These are phyloP conservation scores for Puccinia novopanici DNA, from an alignment of 1,284 basidiomycete genomes.

Conservation along the genomic window DNA sequence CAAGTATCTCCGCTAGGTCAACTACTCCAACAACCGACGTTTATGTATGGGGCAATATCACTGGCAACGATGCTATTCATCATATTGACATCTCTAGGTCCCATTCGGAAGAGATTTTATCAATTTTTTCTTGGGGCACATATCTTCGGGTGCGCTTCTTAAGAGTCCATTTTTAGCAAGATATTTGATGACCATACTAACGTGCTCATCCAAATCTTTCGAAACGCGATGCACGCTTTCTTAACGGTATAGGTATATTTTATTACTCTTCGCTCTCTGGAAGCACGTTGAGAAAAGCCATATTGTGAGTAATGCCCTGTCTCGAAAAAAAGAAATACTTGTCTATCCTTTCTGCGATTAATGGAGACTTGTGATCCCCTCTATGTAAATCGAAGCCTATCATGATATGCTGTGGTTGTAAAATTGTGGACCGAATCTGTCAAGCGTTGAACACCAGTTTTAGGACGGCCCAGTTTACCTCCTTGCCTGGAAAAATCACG, in stretches of 20 bases:
- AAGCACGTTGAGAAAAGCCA: conserved; percentile 29
- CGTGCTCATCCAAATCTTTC: background rate
- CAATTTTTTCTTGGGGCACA: conserved; percentile 37
- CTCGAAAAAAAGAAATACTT: background rate
- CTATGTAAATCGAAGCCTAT: conserved; percentile 6
- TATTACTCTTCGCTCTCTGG: conserved; percentile 41
- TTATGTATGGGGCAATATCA: conserved; percentile 29
- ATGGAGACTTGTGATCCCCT: background rate
- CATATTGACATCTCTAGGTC: conserved; percentile 18
- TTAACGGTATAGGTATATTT: conserved; percentile 24
- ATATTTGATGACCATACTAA: background rate
- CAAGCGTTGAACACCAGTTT: conserved; percentile 25
- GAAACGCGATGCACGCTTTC: background rate
- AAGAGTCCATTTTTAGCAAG: background rate
- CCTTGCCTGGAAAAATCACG: conserved; percentile 43
- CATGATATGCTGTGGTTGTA: conserved; percentile 19
- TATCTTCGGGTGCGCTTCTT: conserved; percentile 38
- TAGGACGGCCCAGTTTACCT: conserved; percentile 33
- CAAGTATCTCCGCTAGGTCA: conserved; percentile 22
- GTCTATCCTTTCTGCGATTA: background rate
- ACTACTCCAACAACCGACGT: conserved; percentile 20
- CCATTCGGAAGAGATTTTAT: conserved; percentile 28
- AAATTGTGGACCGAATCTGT: conserved; percentile 26
- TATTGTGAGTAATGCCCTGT: conserved; percentile 24
- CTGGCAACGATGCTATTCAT: conserved; percentile 21